Conservation (phyloP, 1,284 basidiomycete genomes). For the Ceraceosorus bombacis region DNA sequence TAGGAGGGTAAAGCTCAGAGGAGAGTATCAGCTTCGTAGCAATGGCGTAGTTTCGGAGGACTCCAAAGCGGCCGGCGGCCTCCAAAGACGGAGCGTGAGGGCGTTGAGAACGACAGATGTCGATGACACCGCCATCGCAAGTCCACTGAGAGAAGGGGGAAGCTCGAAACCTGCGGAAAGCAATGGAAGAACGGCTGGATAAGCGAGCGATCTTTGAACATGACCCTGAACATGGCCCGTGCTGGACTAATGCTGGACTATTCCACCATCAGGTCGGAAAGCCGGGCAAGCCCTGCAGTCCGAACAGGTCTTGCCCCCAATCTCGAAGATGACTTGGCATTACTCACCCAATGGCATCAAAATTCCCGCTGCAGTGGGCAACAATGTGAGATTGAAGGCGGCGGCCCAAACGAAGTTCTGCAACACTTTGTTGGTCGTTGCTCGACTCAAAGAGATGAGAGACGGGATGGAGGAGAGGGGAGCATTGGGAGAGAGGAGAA, state of each 20-base stretch:
- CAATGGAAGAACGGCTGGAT: constrained; percentile 12
- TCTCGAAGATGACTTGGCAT: too few relatives aligned
- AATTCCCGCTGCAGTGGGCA: neutral
- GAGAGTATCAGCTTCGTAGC: too few relatives aligned
- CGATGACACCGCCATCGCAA: constrained; percentile 29
- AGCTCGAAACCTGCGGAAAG: constrained; percentile 10
- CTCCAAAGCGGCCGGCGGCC: neutral
- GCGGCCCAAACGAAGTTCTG: constrained; percentile 26
- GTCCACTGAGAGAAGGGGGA: constrained; percentile 18
- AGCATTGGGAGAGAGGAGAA: constrained; percentile 21
- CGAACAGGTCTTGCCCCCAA: too few relatives aligned
- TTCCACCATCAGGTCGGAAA: too few relatives aligned
- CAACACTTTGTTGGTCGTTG: constrained; percentile 20
- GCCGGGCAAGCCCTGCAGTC: too few relatives aligned
- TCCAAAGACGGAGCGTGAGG: constrained; percentile 20
- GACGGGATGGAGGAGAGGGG: constrained; percentile 18
- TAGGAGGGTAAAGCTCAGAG: too few relatives aligned
- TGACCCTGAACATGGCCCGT: too few relatives aligned
- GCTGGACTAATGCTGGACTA: too few relatives aligned
- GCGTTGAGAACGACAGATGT: constrained; percentile 23
- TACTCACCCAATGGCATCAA: constrained; percentile 19
- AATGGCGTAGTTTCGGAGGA: too few relatives aligned
- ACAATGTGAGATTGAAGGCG: constrained; percentile 17
- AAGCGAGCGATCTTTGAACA: too few relatives aligned
- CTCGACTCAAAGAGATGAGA: constrained; percentile 14